phyloP scores from a whole-genome alignment of 2,329 filamentous ascomycete genomes.

The Neonectria ditissima region DNA sequence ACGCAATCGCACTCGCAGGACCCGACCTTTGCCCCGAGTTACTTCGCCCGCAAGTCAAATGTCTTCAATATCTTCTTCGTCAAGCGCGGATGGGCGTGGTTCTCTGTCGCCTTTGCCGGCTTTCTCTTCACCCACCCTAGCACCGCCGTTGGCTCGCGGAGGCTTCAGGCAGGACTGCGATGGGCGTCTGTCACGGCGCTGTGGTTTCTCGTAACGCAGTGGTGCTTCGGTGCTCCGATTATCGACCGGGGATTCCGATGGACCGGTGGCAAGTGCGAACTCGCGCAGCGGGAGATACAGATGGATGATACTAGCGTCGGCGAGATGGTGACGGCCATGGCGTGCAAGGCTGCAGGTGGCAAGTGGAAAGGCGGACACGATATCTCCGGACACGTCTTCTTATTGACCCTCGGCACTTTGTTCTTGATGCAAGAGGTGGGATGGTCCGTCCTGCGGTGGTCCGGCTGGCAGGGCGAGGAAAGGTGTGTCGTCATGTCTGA shows the following conservation, averaged over 20 bases:
- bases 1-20: slow-evolving; percentile 73
- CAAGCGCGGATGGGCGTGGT: slow-evolving; percentile 95
- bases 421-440: slow-evolving; percentile 84
- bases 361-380: slow-evolving; percentile 95
- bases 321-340: slow-evolving; percentile 75
- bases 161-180: slow-evolving; percentile 70
- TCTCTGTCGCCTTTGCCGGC: slow-evolving; percentile 77
- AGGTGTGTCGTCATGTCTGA: slow-evolving; percentile 74
- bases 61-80: slow-evolving; percentile 94
- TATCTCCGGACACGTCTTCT: slow-evolving; percentile 93
- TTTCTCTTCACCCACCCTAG: slow-evolving; percentile 78
- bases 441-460: slow-evolving; percentile 65
- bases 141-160: slow-evolving; percentile 53
- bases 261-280: slow-evolving; percentile 86
- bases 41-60: slow-evolving; percentile 95
- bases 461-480: slow-evolving; percentile 65
- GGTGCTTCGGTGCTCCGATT: slow-evolving; percentile 92
- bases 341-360: slow-evolving; percentile 86
- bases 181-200: slow-evolving; percentile 79
- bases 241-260: slow-evolving; percentile 92
- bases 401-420: slow-evolving; percentile 85
- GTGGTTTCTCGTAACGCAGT: slow-evolving; percentile 93
- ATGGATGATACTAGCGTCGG: slow-evolving; percentile 60
- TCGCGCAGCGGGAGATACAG: slow-evolving; percentile 61
- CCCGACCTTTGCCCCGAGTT: slow-evolving; percentile 73